phyloP scores from a whole-genome alignment of 1,139 yeast genomes.

The Suhomyces bolitotheri region DNA sequence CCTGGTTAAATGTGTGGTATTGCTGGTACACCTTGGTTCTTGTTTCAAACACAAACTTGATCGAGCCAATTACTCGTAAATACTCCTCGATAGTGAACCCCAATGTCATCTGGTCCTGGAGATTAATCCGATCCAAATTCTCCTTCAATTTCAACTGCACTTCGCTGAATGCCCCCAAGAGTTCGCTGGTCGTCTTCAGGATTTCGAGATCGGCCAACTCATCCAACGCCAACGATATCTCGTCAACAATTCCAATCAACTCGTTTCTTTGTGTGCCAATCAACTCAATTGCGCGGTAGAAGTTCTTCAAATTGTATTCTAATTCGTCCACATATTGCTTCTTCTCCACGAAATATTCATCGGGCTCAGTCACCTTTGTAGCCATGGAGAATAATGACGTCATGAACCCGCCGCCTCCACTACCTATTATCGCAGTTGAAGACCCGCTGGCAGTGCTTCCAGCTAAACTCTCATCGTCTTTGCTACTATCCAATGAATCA shows the following conservation, averaged over 20 bases:
- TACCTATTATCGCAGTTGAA: constrained; percentile 11
- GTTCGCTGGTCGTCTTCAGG: constrained; percentile 61
- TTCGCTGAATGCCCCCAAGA: constrained; percentile 60
- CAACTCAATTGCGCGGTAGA: constrained; percentile 70
- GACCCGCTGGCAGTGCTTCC: constrained; percentile 7
- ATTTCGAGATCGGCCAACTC: constrained; percentile 76
- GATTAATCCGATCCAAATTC: constrained; percentile 71
- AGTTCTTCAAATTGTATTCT: constrained; percentile 70
- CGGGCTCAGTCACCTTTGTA: constrained; percentile 73
- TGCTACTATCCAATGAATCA: constrained; percentile 39
- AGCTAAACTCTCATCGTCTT: constrained; percentile 15
- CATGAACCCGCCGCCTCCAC: constrained; percentile 55
- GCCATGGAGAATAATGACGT: constrained; percentile 59
- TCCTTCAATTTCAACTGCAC: constrained; percentile 73
- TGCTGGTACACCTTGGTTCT: constrained; percentile 69
- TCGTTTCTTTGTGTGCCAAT: constrained; percentile 78
- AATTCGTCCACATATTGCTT: constrained; percentile 68
- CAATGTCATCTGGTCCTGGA: constrained; percentile 84
- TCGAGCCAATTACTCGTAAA: constrained; percentile 72
- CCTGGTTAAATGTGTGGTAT: constrained; percentile 48
- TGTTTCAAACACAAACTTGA: constrained; percentile 72
- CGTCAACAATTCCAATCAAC: constrained; percentile 49
- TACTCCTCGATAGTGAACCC: constrained; percentile 91
- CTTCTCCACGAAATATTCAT: constrained; percentile 72
- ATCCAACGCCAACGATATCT: constrained; percentile 60